Conservation (phyloP, 352 stramenopile genomes). For the Pythium coloratum region DNA sequence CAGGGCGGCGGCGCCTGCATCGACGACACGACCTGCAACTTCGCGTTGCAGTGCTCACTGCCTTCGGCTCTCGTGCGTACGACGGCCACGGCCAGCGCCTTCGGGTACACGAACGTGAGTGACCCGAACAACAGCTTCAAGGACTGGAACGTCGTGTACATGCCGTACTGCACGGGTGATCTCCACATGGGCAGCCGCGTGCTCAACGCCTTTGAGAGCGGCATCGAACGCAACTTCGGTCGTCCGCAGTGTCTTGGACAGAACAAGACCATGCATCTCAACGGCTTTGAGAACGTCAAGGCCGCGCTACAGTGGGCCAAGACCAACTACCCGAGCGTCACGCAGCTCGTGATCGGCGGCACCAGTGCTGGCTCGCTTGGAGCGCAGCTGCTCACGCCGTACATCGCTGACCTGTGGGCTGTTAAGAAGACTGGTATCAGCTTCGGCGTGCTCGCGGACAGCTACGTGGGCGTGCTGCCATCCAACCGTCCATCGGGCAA, state of each 20-base stretch:
- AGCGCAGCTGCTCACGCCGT: slow-evolving; percentile 44
- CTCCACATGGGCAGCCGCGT: slow-evolving; percentile 52
- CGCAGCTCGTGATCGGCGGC: slow-evolving; percentile 21
- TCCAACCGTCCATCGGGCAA: slow-evolving; percentile 39
- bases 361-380: slow-evolving; percentile 42
- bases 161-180: slow-evolving; percentile 72
- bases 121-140: slow-evolving; percentile 62
- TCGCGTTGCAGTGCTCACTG: slow-evolving; percentile 64
- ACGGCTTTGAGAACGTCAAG: slow-evolving; percentile 24
- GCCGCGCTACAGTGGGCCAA: slow-evolving; percentile 21
- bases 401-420: slow-evolving; percentile 52
- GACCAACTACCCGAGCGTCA: slow-evolving; percentile 26
- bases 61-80: slow-evolving; percentile 35
- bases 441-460: slow-evolving; percentile 55
- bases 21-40: slow-evolving; percentile 62
- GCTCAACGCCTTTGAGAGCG: slow-evolving; percentile 29
- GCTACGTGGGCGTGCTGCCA: slow-evolving; percentile 60
- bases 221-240: slow-evolving; percentile 38
- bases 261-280: slow-evolving; percentile 36
- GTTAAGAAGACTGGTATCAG: slow-evolving; percentile 42
- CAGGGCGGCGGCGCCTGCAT: slow-evolving; percentile 65
- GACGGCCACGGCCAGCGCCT: slow-evolving; percentile 35
- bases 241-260: slow-evolving; percentile 42
- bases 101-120: slow-evolving; percentile 49
- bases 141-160: slow-evolving; percentile 69